Evolutionary conservation across 768 basidiomycete genomes (phyloP).

Genomic region (Trametes coccinea): DNA sequence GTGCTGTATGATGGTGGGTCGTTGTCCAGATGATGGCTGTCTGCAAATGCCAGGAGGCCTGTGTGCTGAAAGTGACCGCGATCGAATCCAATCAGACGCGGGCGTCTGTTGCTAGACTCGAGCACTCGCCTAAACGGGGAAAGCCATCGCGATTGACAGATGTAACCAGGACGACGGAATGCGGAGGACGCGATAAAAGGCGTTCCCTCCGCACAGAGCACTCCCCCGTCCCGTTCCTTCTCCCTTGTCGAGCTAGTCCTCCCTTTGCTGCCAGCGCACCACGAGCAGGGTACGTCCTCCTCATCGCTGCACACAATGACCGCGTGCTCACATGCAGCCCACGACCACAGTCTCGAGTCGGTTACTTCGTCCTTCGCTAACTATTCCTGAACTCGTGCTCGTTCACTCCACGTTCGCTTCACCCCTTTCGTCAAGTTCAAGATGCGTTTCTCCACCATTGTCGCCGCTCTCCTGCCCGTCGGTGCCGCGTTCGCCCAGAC

Average conservation of each 20-base stretch:
- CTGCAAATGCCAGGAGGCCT: background rate
- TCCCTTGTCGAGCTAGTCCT: conserved; percentile 35
- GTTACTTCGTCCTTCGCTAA: conserved; percentile 28
- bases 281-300: conserved; percentile 48
- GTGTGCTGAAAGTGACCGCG: background rate
- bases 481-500: conserved; percentile 46
- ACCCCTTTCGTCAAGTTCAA: conserved; percentile 26
- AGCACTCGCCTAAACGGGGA: background rate
- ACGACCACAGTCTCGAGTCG: conserved; percentile 29
- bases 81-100: conserved; percentile 1
- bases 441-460: conserved; percentile 51
- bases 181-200: conserved; percentile 6
- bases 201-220: background rate
- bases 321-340: background rate
- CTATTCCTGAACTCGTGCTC: conserved; percentile 18
- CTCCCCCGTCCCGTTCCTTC: conserved; percentile 21
- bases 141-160: background rate
- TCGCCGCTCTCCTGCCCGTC: conserved; percentile 44
- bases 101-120: conserved; percentile 2
- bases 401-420: conserved; percentile 9
- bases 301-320: background rate
- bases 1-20: background rate
- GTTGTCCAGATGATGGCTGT: background rate
- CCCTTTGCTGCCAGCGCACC: conserved; percentile 35
- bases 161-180: conserved; percentile 18